Base-by-base conservation (phyloP, 768 basidiomycete species). In the Lactarius tabidus region DNA sequence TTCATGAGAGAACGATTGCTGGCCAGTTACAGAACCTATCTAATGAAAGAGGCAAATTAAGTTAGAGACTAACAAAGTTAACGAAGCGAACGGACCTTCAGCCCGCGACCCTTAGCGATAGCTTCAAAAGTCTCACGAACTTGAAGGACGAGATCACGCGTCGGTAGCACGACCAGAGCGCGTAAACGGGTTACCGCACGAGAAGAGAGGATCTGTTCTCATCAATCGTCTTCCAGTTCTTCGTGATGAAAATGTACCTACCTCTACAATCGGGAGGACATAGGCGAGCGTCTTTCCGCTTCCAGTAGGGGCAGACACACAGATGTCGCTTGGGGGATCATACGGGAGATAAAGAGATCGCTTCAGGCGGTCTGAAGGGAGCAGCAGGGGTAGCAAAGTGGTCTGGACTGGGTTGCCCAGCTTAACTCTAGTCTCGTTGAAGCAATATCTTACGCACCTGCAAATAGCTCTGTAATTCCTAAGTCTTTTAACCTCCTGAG, bases 271-370 rank as follows among this genome's bases (percentile, higher is more conserved):
- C 1, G 97, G 97, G 38, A 98, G 77, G 1, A 88, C 91, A 77
- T 99, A 99, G n/a, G 93, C 91, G 33, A 99, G 81, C 0, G 96
- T 99, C 76, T 99, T 99, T 0, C 97, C 97, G 70, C 95, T 97
- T 28, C 97, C 97, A 0, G 97, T 99, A 0, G 97, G 97, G 1
- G 97, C 97, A 9, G 94, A 97, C 15, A 96, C 91, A 70, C 95
- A 95, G 15, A 95, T 82, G 75, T 99, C 97, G 31, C 81, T 81
- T 31, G 87, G 87, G 39, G 84, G 81, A 63, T 82, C 73, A 70
- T 84, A 87, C 0, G 91, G 87, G 51, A 81, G 77, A 71, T 93
- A 92, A 12, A 94, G 75, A 1, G 79, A 74, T 57, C 78, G 74
- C 45, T 81, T 74, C 5, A 74, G 69, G 10, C 73, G 69, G 20